Base-by-base conservation (phyloP, 345 rosid genomes). In the Combretum micranthum region DNA sequence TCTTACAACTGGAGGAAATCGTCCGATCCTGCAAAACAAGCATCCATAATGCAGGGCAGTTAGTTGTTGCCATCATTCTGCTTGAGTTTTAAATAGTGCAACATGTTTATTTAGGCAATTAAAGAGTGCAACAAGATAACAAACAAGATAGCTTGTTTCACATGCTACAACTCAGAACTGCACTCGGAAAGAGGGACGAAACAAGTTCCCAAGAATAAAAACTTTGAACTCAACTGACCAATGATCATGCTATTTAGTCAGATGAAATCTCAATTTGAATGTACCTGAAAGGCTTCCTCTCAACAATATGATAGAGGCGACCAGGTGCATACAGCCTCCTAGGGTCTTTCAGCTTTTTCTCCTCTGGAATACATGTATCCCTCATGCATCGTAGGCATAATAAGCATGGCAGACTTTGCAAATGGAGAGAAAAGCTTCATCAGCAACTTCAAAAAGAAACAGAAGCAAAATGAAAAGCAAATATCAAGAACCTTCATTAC, bases 291-390 rank as follows among this genome's bases (percentile, higher is more conserved):
- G 75, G 94, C 74, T 79, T 93, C 69, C 99, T 69, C 62, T 93
- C 94, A 4, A 93, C 99, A 46, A 93, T 89, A 71, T 93, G 99
- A 69, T 93, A 93, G 70, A 93, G 84, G 55, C 97, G 94, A 64
- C 99, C 97, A 19, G 97, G 99, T 64, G 99, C 97, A 64, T 93
- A 89, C 16, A 93, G 76, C 67, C 99, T 79, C 69, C 99, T 89
- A 10, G 97, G 97, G 69, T 93, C 97, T 76, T 79, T 93, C 64
- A 93, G 78, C 96, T 77, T 80, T 72, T 82, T 82, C 37, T 89
- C 83, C 61, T 89, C 97, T 6, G 96, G 77, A 64, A 85, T 78
- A 74, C 97, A 89, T 37, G 99, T 87, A 75, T 93, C 97, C 71
- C 79, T 82, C 96, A 93, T 74, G 74, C 99, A 85, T 70, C 90